A percentile compares a stretch with the other conserved stretches of the same genome.
Conservation (phyloP, 495 filamentous ascomycete species). For the Cenococcum geophilum region DNA sequence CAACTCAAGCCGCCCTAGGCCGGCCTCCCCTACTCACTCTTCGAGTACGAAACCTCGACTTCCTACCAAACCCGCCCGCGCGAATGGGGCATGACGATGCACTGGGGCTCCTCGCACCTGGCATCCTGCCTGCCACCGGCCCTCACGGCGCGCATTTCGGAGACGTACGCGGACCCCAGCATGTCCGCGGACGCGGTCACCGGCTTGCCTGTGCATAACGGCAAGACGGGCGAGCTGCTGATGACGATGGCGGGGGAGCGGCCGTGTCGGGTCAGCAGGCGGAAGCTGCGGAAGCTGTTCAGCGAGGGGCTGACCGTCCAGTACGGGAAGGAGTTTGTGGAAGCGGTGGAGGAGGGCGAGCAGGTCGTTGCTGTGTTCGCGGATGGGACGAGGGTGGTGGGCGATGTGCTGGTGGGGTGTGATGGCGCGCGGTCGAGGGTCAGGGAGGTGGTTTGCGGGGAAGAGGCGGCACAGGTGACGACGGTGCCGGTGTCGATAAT, state of each 20-base stretch:
- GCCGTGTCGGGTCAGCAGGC: slow-evolving; percentile 12
- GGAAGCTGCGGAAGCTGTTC: slow-evolving; percentile 17
- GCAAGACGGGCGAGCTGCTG: slow-evolving; percentile 22
- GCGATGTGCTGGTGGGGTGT: slow-evolving; percentile 25
- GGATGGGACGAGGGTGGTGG: slow-evolving; percentile 22
- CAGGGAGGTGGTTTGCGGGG: not conserved
- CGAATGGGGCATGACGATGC: slow-evolving; percentile 17
- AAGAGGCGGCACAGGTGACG: not conserved
- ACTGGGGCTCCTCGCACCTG: slow-evolving; percentile 9
- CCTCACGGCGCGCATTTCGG: slow-evolving; percentile 1
- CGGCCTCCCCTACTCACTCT: slow-evolving; percentile 17
- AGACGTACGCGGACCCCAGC: slow-evolving; percentile 8
- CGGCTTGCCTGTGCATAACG: slow-evolving; percentile 18
- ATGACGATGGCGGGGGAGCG: slow-evolving; percentile 9
- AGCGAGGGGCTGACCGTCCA: slow-evolving; percentile 8
- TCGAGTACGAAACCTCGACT: slow-evolving; percentile 9
- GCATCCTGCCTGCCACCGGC: not conserved
- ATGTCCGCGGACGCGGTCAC: slow-evolving; percentile 1
- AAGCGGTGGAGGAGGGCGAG: slow-evolving; percentile 17
- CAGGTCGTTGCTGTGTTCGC: slow-evolving; percentile 21
- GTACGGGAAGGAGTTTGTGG: slow-evolving; percentile 14
- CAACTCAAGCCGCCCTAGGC: slow-evolving; percentile 2
- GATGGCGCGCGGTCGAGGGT: slow-evolving; percentile 19
- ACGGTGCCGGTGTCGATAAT: slow-evolving; percentile 9
- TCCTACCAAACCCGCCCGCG: slow-evolving; percentile 15